Percentiles rank a stretch among this genome's conserved stretches.
Evolutionary conservation across 495 filamentous ascomycete genomes (phyloP).

Genomic region (Arthonia radiata): DNA sequence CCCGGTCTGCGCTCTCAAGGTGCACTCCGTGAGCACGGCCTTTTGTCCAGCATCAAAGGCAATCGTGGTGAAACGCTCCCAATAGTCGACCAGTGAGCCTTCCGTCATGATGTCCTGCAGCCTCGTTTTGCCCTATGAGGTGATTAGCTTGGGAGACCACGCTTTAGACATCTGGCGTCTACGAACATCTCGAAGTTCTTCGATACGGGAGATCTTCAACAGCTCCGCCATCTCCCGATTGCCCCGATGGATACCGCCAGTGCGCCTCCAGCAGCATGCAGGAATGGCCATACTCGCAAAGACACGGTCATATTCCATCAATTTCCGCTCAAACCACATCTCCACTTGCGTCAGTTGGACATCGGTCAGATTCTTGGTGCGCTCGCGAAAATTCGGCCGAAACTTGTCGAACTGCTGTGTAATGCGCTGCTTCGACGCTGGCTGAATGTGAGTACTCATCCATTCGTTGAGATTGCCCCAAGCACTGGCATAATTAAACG

Average conservation of each 20-base stretch:
- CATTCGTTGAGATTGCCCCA: constrained; percentile 73
- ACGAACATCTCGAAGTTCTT: constrained; percentile 71
- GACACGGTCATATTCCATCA: constrained; percentile 94
- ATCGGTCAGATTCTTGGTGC: constrained; percentile 74
- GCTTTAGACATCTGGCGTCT: not conserved
- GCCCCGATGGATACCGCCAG: constrained; percentile 89
- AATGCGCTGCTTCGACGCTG: constrained; percentile 62
- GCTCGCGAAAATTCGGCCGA: constrained; percentile 83
- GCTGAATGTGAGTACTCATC: constrained; percentile 68
- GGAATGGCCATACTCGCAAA: constrained; percentile 98
- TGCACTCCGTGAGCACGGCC: constrained; percentile 84
- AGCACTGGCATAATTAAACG: constrained; percentile 95
- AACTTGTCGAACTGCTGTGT: constrained; percentile 75
- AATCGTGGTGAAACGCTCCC: constrained; percentile 98
- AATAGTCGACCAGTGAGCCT: constrained; percentile 84
- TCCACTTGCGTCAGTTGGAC: constrained; percentile 82
- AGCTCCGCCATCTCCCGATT: constrained; percentile 98
- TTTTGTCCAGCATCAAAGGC: constrained; percentile 93
- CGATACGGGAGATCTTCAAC: constrained; percentile 79
- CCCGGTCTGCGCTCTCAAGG: constrained; percentile 29
- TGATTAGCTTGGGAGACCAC: too few relatives aligned
- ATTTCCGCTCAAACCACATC: constrained; percentile 89
- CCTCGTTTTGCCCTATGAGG: constrained; percentile 64
- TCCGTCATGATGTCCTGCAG: constrained; percentile 91
- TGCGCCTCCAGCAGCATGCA: constrained; percentile 90